Evolutionary conservation across 2,329 filamentous ascomycete genomes (phyloP), one percentile per base, ranked within the genome.

Genomic region (Calonectria crousiana): DNA sequence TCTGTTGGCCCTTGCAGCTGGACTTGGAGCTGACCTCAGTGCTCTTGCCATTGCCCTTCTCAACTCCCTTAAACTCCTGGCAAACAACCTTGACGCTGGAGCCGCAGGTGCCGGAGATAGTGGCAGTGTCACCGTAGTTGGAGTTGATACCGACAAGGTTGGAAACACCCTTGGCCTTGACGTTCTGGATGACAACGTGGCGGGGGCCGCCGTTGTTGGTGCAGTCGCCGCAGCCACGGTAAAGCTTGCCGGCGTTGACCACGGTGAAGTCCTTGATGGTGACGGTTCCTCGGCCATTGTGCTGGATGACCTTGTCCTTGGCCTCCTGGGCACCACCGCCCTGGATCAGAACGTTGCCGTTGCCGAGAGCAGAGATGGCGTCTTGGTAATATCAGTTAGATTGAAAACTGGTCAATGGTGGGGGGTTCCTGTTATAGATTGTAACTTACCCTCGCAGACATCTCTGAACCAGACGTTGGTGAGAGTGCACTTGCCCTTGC

Each of bases 391-490:
- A 4, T 64, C 41, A n/a, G 34, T 62, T 36, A 52, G 64, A 64
- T 26, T 23, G 36, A 13, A 41, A 26, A 18, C n/a, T 1, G 11
- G 11, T 58, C 4, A 28, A 62, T 30, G n/a, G n/a, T 32, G 30
- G 8, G 14, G 34, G 36, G 38, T 41, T 16, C 41, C 1, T 11
- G 14, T 30, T 3, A 14, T 20, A 18, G 26, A 18, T 4, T 56
- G 10, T 6, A 36, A 34, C 68, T 71, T 65, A 66, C 68, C 68
- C 32, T 86, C 84, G 75, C 84, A 86, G 56, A 86, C 83, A 52
- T 84, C 81, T 20, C 81, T 77, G 80, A 83, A 84, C 84, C 83
- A 84, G 65, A 86, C 84, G 76, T 83, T 83, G 66, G 78, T 80
- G 13, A 83, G 76, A 14, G 81, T 83, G 79, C 74, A 58, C 76